Evolutionary conservation across 495 filamentous ascomycete species (phyloP).

Genomic region (Penicillium canescens): DNA sequence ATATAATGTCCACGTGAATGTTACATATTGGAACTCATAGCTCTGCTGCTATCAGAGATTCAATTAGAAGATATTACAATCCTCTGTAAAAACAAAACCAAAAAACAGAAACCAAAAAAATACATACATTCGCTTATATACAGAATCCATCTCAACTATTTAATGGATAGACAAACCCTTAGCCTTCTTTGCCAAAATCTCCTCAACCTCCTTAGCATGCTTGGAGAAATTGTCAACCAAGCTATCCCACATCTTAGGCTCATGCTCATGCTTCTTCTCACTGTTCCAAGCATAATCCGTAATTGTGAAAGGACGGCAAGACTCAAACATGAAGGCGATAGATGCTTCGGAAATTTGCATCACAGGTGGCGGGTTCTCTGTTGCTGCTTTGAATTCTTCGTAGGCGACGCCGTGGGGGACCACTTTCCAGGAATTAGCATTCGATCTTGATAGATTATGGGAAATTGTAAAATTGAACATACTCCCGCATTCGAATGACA

Average conservation of each 20-base stretch:
- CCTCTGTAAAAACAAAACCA: no score
- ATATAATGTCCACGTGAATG: no score
- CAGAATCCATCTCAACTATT: not conserved
- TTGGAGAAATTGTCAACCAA: slow-evolving; percentile 51
- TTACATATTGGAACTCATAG: no score
- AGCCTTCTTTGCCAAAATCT: slow-evolving; percentile 30
- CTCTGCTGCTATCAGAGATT: no score
- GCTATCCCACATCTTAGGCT: slow-evolving; percentile 57
- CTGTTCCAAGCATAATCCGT: slow-evolving; percentile 55
- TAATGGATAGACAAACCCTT: slow-evolving; percentile 15
- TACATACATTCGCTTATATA: no score
- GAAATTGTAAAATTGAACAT: slow-evolving; percentile 9
- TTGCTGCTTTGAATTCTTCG: slow-evolving; percentile 64
- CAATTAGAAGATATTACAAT: no score
- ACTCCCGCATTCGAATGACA: slow-evolving; percentile 58
- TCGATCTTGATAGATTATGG: not conserved
- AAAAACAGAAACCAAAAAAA: no score
- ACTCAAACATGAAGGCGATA: slow-evolving; percentile 64
- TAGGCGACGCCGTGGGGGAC: slow-evolving; percentile 61
- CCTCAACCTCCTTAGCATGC: slow-evolving; percentile 46
- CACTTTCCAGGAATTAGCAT: slow-evolving; percentile 25
- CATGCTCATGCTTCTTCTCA: slow-evolving; percentile 56
- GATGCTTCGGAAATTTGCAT: slow-evolving; percentile 50
- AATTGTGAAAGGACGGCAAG: slow-evolving; percentile 49
- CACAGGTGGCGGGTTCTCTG: slow-evolving; percentile 40